Evolutionary conservation across 371 early-diverging fungal genomes (phyloP), one percentile per base, ranked within the genome.

Genomic region (Syncephalastrum contaminatum): DNA sequence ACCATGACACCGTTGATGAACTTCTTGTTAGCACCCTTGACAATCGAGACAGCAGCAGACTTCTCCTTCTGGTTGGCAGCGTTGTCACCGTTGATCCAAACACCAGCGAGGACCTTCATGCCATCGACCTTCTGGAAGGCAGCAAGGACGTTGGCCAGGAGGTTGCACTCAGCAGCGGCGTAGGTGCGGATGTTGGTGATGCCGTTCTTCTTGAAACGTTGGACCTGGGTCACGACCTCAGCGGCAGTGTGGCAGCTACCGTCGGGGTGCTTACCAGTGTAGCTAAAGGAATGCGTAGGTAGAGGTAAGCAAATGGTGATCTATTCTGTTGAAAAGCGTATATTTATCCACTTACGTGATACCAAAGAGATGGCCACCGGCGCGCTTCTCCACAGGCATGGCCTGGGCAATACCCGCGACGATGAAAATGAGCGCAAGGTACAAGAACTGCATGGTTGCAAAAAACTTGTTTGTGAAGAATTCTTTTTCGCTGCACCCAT

Each of bases 141-240:
- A 4, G 55, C 58, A 20, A 74, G 51, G n/a, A 74, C 59, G 18
- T 63, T 56, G n/a, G 70, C 53, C 14, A 77, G 64, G 22, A 62
- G 60, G 27, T 74, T 53, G 45, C 78, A 77, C 52, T 74, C 78
- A 70, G 73, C 75, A 18, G 78, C 64, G 36, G 36, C 36, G 21
- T 77, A 77, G 2, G 78, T 77, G 43, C 78, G 74, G 30, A 77
- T 65, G 47, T 60, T 60, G 30, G 30, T 43, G 18, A 77, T 64
- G 5, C 75, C 72, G 14, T 63, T 64, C 3, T 60, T 21, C 18
- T 68, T 67, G 66, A 77, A 72, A 13, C 53, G 43, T 24, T 66
- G 58, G 52, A 77, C 45, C 15, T 48, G 47, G 13, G 43, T 22
- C 15, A 30, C n/a, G 19, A 72, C 62, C 48, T 73, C 51, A n/a